Evolutionary conservation across 73 alveolate species (phyloP).

Genomic region (Tetrahymena thermophila): DNA sequence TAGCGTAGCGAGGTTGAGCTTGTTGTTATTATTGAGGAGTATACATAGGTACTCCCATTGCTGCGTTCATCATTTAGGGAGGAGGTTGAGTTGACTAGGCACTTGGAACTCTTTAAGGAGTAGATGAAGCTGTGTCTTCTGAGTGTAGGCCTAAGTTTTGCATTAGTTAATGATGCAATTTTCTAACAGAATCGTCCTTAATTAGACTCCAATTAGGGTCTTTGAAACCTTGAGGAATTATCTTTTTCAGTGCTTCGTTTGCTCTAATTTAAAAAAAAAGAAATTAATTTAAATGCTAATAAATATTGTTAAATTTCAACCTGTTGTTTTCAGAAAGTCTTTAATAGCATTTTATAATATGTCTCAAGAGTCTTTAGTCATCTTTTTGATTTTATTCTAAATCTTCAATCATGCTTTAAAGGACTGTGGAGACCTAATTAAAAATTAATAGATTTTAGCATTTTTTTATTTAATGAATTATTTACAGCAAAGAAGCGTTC

Average conservation of each 20-base stretch:
- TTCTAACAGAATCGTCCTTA: neutral
- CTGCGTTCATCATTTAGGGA: neutral
- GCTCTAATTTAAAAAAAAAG: neutral
- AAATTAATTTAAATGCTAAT: neutral
- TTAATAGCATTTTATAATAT: constrained; percentile 87
- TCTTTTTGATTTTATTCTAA: constrained; percentile 65
- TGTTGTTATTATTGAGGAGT: neutral
- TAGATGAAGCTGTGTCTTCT: neutral
- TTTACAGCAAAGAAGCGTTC: constrained; percentile 93
- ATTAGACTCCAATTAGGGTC: neutral
- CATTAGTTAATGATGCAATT: neutral
- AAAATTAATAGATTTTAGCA: neutral
- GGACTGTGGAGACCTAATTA: constrained; percentile 56
- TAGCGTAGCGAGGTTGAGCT: neutral
- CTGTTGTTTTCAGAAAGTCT: constrained; percentile 74
- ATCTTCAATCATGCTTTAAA: constrained; percentile 83
- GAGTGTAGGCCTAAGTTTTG: neutral
- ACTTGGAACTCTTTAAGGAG: neutral
- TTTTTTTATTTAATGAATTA: neutral
- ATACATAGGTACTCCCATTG: neutral
- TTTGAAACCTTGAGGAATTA: neutral
- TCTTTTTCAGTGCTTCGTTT: neutral
- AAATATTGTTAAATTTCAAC: neutral
- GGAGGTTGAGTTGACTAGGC: neutral
- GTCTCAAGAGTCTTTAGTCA: constrained; percentile 88